These are phyloP conservation scores for Eragrostis tef DNA, from an alignment of 202 grass and related monocot genomes.

Conservation along the genomic window DNA sequence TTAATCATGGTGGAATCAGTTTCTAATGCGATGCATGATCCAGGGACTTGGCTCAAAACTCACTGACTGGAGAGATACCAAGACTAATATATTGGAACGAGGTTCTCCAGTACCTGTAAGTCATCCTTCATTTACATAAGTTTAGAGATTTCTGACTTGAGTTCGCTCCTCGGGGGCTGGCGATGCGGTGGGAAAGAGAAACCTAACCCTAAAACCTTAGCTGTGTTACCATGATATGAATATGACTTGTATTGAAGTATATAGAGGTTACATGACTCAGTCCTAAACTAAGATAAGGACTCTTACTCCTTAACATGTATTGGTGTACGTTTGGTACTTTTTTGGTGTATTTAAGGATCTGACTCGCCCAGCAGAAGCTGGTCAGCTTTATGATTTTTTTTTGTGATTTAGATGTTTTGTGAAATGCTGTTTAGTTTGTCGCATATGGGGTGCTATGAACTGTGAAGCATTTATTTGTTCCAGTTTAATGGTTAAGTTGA, in stretches of 20 bases:
- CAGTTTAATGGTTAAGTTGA: slow-evolving; percentile 7
- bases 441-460: not conserved
- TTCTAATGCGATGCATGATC: slow-evolving; percentile 29
- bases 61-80: slow-evolving; percentile 87
- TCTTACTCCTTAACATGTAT: no score
- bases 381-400: not conserved
- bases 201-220: no score
- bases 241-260: no score
- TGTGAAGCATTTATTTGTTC: not conserved
- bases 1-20: not conserved
- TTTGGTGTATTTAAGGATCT: slow-evolving; percentile 11
- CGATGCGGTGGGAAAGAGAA: no score
- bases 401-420: no score
- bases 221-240: no score
- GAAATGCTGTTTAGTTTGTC: not conserved
- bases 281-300: no score
- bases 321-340: slow-evolving; percentile 23
- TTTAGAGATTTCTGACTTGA: slow-evolving; percentile 23
- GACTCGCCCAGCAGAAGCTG: not conserved
- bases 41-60: slow-evolving; percentile 95
- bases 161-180: no score
- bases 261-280: no score
- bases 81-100: slow-evolving; percentile 99
- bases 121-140: not conserved
- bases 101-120: slow-evolving; percentile 96